Conservation (phyloP, 441 rosid species). For the Daphne laureola region DNA sequence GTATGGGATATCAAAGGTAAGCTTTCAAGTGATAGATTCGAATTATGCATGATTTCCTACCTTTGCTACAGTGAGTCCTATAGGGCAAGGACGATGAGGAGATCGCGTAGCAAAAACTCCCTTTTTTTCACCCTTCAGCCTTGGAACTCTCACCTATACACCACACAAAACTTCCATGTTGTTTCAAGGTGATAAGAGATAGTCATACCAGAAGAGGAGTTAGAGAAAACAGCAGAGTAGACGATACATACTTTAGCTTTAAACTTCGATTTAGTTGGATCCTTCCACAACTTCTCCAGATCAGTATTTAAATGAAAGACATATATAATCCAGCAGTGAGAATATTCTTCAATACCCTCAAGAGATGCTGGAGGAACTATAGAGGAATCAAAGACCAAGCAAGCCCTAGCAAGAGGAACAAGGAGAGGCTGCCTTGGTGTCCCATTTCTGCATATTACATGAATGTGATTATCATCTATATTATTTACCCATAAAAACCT, state of each 20-base stretch:
- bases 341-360: slow-evolving; percentile 77
- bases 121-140: slow-evolving; percentile 63
- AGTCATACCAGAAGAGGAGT: slow-evolving; percentile 1
- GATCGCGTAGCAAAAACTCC: slow-evolving; percentile 91
- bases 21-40: background rate
- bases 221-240: background rate
- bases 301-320: slow-evolving; percentile 91
- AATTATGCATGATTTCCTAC: slow-evolving; percentile 22
- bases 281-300: slow-evolving; percentile 85
- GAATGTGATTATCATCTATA: background rate
- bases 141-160: slow-evolving; percentile 84
- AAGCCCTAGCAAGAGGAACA: slow-evolving; percentile 78
- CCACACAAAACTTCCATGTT: slow-evolving; percentile 24
- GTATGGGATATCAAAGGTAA: too few relatives aligned
- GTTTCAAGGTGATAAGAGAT: slow-evolving; percentile 16
- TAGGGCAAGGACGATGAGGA: slow-evolving; percentile 88
- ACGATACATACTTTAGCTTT: slow-evolving; percentile 63
- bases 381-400: slow-evolving; percentile 51
- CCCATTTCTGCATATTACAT: slow-evolving; percentile 50
- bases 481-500: background rate
- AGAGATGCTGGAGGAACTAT: slow-evolving; percentile 89
- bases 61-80: slow-evolving; percentile 90
- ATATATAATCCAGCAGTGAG: slow-evolving; percentile 89
- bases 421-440: slow-evolving; percentile 88
- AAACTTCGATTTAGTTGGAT: slow-evolving; percentile 76